Evolutionary conservation across 2,329 filamentous ascomycete genomes (phyloP), one percentile per base, ranked within the genome.

Genomic region (Colletotrichum falcatum): DNA sequence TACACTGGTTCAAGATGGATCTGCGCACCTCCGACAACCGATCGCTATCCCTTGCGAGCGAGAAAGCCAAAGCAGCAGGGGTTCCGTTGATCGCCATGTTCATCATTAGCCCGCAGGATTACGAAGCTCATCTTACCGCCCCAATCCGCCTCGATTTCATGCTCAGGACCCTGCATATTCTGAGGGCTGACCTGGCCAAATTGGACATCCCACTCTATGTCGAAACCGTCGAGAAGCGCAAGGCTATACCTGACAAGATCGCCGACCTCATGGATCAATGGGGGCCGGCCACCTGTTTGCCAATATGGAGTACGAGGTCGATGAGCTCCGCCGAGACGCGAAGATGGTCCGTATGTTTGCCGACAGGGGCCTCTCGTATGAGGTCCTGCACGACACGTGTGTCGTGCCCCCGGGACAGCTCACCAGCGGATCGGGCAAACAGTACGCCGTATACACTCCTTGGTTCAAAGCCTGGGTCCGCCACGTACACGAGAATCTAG

Each of bases 1-100:
- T 97, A 0, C 93, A 97, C 80, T 97, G 94, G 94, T 97, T 95
- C 84, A 97, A 96, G 81, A 90, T 88, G 76, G 95, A 97, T 78
- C 81, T 97, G 61, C 87, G 94, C 3, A 85, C 87, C 1, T 79
- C 82, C 0, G 95, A 98, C 78, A 97, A 97, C 78, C 91, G 88
- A 11, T 88, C 88, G 0, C 80, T 97, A 30, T 86, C 87, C 42
- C 80, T 90, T 71, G 94, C 94, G 0, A 90, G 88, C 65, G 82
- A 89, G 67, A 82, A 81, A 67, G 93, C 94, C 1, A 90, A 89
- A 68, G 86, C 89, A 46, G 85, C 88, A n/a, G 87, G 87, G 0
- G 86, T 95, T 0, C 91, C 94, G 1, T 81, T 97, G 46, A 88
- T 97, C 46, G 89, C 89, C 65, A 80, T 97, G 56, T 97, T 94